Conservation (phyloP, 108 stramenopile genomes). For the Phaeodactylum tricornutum region DNA sequence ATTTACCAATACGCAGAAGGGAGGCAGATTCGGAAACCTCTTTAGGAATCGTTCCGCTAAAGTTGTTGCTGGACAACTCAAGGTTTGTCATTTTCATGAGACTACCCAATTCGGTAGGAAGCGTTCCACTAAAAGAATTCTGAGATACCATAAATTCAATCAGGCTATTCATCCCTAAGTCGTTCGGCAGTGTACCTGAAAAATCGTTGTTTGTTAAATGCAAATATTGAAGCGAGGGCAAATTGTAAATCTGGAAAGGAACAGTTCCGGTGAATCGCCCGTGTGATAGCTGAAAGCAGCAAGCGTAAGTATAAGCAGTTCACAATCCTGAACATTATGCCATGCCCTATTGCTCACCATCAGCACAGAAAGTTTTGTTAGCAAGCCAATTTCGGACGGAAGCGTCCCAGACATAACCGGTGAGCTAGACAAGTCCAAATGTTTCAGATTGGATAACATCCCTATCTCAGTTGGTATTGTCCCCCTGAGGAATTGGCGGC, state of each 20-base stretch:
- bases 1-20: slow-evolving; percentile 42
- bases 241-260: slow-evolving; percentile 32
- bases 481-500: slow-evolving; percentile 22
- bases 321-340: no score
- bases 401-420: slow-evolving; percentile 27
- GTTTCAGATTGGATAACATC: slow-evolving; percentile 29
- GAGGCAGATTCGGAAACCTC: slow-evolving; percentile 16
- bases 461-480: slow-evolving; percentile 52
- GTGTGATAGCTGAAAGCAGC: no score
- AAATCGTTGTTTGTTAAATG: slow-evolving; percentile 25
- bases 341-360: no score
- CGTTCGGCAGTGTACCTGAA: slow-evolving; percentile 30
- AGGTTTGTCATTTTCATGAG: slow-evolving; percentile 16
- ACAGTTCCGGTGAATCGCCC: slow-evolving; percentile 16
- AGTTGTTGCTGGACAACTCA: slow-evolving; percentile 14
- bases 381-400: slow-evolving; percentile 42
- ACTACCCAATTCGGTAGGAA: slow-evolving; percentile 23
- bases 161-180: slow-evolving; percentile 3
- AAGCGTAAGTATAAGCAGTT: no score
- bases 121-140: slow-evolving; percentile 6
- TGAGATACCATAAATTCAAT: neutral
- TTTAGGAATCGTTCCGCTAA: slow-evolving; percentile 35
- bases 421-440: slow-evolving; percentile 19
- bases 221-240: slow-evolving; percentile 27
- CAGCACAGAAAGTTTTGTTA: slow-evolving; percentile 37